Evolutionary conservation across 1,284 basidiomycete genomes (phyloP), one percentile per base, ranked within the genome.

Genomic region (Rhodotorula glutinis): DNA sequence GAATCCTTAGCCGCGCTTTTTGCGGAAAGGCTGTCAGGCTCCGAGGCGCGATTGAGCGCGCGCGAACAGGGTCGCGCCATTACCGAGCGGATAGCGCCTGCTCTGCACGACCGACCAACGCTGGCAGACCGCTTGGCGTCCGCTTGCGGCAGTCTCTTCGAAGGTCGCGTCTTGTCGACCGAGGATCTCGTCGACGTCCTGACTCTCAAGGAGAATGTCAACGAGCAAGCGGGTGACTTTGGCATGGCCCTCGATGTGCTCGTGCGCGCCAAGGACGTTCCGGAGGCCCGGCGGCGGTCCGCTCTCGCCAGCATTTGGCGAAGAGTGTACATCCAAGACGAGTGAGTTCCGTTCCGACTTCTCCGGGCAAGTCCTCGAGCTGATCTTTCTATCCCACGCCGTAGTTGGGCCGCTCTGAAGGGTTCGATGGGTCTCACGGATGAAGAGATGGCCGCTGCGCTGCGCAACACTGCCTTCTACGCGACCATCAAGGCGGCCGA

Each of bases 321-420:
- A 47, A 82, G 94, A 40, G 85, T 94, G 55, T 94, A 91, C 75
- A 82, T 90, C 53, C 86, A 90, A 62, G 92, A 97, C 77, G 87
- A 96, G 91, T 94, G 77, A 74, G 87, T 81, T 14, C 19, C 23
- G 5, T 5, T 40, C n/a, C n/a, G n/a, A n/a, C n/a, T n/a, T n/a
- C n/a, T n/a, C n/a, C n/a, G n/a, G n/a, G n/a, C n/a, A n/a, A n/a
- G 54, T 8, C 23, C 38, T 19, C 9, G 17, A 10, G 49, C 57
- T 68, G 49, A 58, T 25, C 16, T 17, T 11, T 46, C 14, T 49
- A n/a, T 7, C n/a, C 11, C 29, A 57, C 73, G 33, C 33, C n/a
- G n/a, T 38, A 92, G 90, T 75, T 92, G 90, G 90, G 80, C 85
- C 59, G 77, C 78, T 16, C 85, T 92, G 60, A 83, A 84, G 47